Evolutionary conservation across 768 basidiomycete species (phyloP).

Genomic region (Rhizopogon roseolus): DNA sequence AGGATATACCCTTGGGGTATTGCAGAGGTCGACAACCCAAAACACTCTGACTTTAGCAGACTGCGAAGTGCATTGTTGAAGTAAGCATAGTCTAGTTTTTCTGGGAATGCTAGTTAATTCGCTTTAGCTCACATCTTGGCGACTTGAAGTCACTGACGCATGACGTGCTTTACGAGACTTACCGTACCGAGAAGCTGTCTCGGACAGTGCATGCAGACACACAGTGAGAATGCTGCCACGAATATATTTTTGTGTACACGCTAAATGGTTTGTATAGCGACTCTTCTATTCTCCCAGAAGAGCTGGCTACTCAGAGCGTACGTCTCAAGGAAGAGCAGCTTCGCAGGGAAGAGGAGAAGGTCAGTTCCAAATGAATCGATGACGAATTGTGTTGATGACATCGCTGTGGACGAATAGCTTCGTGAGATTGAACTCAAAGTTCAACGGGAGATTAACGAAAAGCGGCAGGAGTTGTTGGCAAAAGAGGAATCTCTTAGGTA

Average conservation of each 20-base stretch:
- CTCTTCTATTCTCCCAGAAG: constrained; percentile 90
- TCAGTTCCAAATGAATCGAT: constrained; percentile 18
- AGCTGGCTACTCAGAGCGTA: constrained; percentile 93
- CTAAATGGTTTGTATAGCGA: constrained; percentile 44
- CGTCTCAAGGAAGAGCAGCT: constrained; percentile 99
- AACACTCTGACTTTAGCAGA: constrained; percentile 97
- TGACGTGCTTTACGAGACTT: constrained; percentile 93
- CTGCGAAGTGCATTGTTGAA: constrained; percentile 88
- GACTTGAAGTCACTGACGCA: constrained; percentile 94
- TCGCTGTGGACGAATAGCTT: constrained; percentile 43
- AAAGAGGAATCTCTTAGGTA: constrained; percentile 93
- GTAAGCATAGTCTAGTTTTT: constrained; percentile 37
- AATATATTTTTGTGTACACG: constrained; percentile 4
- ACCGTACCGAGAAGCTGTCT: constrained; percentile 96
- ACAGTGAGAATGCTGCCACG: constrained; percentile 38
- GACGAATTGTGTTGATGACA: constrained; percentile 3
- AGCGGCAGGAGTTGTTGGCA: constrained; percentile 92
- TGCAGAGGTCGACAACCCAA: constrained; percentile 98
- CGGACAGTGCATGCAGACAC: constrained; percentile 80
- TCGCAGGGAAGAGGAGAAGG: constrained; percentile 94
- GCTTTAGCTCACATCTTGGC: constrained; percentile 78
- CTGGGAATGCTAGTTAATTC: background rate
- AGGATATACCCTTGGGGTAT: constrained; percentile 98
- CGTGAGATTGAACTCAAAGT: constrained; percentile 98
- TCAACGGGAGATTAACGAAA: constrained; percentile 96